Conservation (phyloP, 495 filamentous ascomycete species). For the Lasiosphaeria ovina region DNA sequence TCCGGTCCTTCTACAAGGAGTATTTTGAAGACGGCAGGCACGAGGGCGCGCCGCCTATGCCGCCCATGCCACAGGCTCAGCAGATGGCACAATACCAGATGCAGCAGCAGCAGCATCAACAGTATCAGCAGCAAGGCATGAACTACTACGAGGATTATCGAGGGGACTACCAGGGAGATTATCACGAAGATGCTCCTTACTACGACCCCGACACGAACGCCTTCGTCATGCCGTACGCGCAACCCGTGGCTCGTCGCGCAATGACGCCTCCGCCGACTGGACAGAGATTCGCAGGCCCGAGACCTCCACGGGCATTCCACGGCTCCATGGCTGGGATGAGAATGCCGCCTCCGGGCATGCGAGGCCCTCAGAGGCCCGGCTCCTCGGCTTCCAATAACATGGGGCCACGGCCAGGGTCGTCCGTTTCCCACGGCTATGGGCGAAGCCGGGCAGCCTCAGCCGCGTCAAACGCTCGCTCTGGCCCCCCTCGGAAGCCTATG, state of each 20-base stretch:
- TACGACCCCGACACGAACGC: conserved; percentile 74
- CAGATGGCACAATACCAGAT: conserved; percentile 18
- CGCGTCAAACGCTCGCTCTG: conserved; percentile 34
- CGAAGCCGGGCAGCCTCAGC: conserved; percentile 43
- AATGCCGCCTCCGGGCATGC: conserved; percentile 23
- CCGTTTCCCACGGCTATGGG: conserved; percentile 59
- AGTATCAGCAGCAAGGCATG: conserved; percentile 30
- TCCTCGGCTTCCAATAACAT: conserved; percentile 40
- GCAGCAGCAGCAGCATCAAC: conserved; percentile 15
- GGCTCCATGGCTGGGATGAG: conserved; percentile 39
- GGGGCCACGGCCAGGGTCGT: conserved; percentile 61
- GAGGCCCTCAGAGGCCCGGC: conserved; percentile 31
- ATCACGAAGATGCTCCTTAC: conserved; percentile 59
- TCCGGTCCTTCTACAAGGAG: conserved; percentile 98
- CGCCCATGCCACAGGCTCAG: conserved; percentile 32
- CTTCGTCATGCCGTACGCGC: conserved; percentile 75
- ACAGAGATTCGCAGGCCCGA: conserved; percentile 60
- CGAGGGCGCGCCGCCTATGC: conserved; percentile 39
- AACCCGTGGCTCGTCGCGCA: conserved; percentile 81
- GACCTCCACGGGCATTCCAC: conserved; percentile 32
- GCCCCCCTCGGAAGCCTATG: conserved; percentile 52
- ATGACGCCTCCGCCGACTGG: conserved; percentile 94
- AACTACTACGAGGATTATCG: conserved; percentile 18
- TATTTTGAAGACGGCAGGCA: conserved; percentile 89
- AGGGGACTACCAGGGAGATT: conserved; percentile 49